Evolutionary conservation across 2,329 filamentous ascomycete species (phyloP).

Genomic region (Whalleya microplaca): DNA sequence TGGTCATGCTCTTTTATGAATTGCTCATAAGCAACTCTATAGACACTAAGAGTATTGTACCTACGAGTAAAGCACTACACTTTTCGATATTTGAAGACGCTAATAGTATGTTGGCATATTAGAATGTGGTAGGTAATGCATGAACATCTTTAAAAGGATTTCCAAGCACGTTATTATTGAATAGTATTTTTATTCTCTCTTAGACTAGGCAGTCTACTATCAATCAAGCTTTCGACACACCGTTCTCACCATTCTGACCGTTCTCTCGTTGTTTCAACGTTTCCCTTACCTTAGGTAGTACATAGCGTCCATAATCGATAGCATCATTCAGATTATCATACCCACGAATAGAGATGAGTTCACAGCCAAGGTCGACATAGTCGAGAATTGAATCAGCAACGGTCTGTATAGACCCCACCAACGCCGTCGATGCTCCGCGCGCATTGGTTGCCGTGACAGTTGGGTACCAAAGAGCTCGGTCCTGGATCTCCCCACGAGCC

Average conservation of each 20-base stretch:
- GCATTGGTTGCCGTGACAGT: conserved; percentile 65
- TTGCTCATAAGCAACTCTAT: too few relatives aligned
- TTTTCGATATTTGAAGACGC: too few relatives aligned
- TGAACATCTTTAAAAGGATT: not conserved
- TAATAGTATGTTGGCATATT: too few relatives aligned
- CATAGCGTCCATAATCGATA: conserved; percentile 61
- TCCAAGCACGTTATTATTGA: not conserved
- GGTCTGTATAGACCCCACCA: conserved; percentile 59
- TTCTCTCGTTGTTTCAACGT: conserved; percentile 34
- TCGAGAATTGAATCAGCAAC: conserved; percentile 58
- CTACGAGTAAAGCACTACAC: too few relatives aligned
- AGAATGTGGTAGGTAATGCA: too few relatives aligned
- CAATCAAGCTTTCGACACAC: not conserved
- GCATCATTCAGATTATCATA: conserved; percentile 65
- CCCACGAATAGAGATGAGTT: conserved; percentile 62
- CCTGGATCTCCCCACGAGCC: conserved; percentile 58
- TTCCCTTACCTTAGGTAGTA: conserved; percentile 54
- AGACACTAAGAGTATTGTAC: too few relatives aligned
- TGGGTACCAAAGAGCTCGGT: conserved; percentile 65
- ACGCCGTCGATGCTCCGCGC: conserved; percentile 60
- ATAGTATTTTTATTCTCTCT: not conserved
- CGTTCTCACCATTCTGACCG: too few relatives aligned
- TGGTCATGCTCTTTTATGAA: too few relatives aligned
- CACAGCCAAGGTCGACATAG: conserved; percentile 59
- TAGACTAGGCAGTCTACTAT: not conserved